Conservation (phyloP, 495 filamentous ascomycete genomes). For the Annulohypoxylon bovei region DNA sequence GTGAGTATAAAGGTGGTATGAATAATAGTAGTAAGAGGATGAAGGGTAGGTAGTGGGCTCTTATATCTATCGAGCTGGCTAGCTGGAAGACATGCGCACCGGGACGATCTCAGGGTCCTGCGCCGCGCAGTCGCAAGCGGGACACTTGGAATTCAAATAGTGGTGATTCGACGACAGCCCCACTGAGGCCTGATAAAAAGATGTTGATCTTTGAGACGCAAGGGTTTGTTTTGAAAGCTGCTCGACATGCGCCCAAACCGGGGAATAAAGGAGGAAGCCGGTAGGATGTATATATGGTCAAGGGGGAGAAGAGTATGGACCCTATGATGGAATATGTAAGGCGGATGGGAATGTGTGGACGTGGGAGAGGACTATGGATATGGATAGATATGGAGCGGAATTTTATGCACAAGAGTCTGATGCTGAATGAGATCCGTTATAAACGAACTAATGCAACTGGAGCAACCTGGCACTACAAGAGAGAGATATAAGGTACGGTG, state of each 20-base stretch:
- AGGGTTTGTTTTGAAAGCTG: constrained; percentile 45
- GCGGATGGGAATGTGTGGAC: constrained; percentile 31
- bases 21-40: constrained; percentile 17
- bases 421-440: constrained; percentile 44
- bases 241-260: constrained; percentile 43
- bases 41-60: not conserved
- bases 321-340: constrained; percentile 39
- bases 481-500: constrained; percentile 39
- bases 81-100: constrained; percentile 19
- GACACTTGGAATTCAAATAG: constrained; percentile 36
- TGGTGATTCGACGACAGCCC: constrained; percentile 37
- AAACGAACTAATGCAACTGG: constrained; percentile 43
- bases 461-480: constrained; percentile 49
- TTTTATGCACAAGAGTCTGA: constrained; percentile 35
- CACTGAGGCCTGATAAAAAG: constrained; percentile 46
- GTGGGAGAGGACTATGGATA: constrained; percentile 23
- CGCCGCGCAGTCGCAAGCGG: constrained; percentile 39
- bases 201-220: constrained; percentile 42
- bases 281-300: constrained; percentile 35
- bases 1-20: constrained; percentile 9
- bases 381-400: constrained; percentile 29
- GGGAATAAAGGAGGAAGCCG: constrained; percentile 32
- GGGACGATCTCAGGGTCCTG: constrained; percentile 40
- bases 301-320: constrained; percentile 25
- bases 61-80: constrained; percentile 38